Evolutionary conservation across 495 filamentous ascomycete species (phyloP).

Genomic region (Oidiodendron maius): DNA sequence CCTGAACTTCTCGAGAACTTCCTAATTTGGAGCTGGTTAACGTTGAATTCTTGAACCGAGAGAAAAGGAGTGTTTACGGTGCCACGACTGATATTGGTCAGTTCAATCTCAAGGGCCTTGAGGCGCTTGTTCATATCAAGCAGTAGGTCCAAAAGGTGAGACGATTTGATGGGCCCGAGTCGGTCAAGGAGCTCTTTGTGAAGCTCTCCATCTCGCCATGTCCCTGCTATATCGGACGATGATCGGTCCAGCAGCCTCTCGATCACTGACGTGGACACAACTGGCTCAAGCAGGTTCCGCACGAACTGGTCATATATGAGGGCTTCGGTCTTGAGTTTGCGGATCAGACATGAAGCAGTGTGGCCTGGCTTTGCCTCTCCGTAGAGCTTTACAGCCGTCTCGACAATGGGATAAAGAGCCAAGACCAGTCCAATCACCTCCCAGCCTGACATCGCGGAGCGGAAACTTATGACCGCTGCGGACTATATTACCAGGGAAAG

Average conservation of each 20-base stretch:
- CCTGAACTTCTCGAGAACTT: neutral
- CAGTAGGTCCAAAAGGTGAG: neutral
- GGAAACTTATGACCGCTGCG: neutral
- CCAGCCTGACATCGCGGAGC: neutral
- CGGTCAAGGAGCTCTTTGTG: neutral
- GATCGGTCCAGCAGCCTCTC: neutral
- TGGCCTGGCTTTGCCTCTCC: neutral
- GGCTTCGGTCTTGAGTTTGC: neutral
- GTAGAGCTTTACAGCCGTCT: neutral
- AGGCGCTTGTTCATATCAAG: neutral
- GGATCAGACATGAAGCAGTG: neutral
- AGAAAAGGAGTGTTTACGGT: neutral
- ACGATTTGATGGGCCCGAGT: neutral
- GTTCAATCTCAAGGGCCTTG: neutral
- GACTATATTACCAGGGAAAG: no score
- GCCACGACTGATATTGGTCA: neutral
- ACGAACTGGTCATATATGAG: neutral
- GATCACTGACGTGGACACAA: neutral
- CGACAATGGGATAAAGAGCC: neutral
- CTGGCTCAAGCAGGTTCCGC: neutral
- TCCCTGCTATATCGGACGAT: neutral
- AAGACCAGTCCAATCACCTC: neutral
- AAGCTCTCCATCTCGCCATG: neutral
- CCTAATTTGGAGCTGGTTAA: neutral
- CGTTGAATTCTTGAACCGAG: neutral